Conservation (phyloP, 352 stramenopile species). For the Pythium biforme region DNA sequence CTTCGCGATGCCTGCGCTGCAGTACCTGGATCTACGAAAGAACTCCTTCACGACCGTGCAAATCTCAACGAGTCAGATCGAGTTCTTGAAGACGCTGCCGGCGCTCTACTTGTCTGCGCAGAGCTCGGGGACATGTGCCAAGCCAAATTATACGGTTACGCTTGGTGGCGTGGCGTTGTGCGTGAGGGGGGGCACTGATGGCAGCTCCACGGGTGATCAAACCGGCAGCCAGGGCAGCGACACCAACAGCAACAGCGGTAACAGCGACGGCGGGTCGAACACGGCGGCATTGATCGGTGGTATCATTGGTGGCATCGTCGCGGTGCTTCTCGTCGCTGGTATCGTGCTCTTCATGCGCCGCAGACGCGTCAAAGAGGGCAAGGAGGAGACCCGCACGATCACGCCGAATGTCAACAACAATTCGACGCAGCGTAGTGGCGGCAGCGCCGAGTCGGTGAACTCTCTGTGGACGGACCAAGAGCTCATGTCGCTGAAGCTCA, state of each 20-base stretch:
- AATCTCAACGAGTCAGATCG: constrained; percentile 29
- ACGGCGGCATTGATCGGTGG: constrained; percentile 38
- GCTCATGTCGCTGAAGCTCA: constrained; percentile 37
- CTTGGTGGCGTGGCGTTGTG: constrained; percentile 44
- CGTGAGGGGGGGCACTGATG: constrained; percentile 11
- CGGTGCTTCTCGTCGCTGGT: constrained; percentile 27
- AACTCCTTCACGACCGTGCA: constrained; percentile 58
- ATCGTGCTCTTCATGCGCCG: constrained; percentile 16
- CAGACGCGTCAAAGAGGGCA: not conserved
- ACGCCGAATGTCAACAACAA: constrained; percentile 17
- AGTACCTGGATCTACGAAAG: constrained; percentile 39
- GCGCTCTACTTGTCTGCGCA: constrained; percentile 45
- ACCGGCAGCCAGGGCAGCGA: constrained; percentile 2
- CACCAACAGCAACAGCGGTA: constrained; percentile 17
- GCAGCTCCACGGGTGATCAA: not conserved
- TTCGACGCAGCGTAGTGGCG: constrained; percentile 19
- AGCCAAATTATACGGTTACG: constrained; percentile 12
- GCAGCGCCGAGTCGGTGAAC: constrained; percentile 26
- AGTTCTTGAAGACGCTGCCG: constrained; percentile 35
- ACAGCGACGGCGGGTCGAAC: constrained; percentile 15
- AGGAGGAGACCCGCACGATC: constrained; percentile 19
- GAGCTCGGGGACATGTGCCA: constrained; percentile 26
- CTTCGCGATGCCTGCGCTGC: constrained; percentile 45
- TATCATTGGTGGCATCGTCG: constrained; percentile 37
- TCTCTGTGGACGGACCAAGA: constrained; percentile 44